Evolutionary conservation across 768 basidiomycete species (phyloP).

Genomic region (Pleurotus ostreatus): DNA sequence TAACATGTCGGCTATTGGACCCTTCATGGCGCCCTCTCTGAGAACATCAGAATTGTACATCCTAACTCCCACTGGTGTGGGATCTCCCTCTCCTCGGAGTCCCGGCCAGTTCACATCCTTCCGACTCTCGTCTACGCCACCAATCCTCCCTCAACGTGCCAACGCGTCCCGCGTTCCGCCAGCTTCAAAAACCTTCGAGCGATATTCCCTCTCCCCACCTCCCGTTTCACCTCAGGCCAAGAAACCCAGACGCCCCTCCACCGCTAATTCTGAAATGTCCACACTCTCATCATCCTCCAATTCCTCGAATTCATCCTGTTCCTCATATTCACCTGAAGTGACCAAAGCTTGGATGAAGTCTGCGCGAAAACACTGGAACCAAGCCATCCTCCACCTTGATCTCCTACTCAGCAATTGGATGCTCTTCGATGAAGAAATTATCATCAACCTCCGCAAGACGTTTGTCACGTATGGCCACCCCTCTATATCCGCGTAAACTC

Average conservation of each 20-base stretch:
- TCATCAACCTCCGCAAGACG: neutral
- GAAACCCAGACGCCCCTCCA: conserved; percentile 1
- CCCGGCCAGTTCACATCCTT: conserved; percentile 5
- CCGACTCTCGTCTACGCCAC: neutral
- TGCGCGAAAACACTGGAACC: conserved; percentile 7
- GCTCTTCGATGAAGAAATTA: conserved; percentile 3
- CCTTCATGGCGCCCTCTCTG: conserved; percentile 7
- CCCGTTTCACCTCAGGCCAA: neutral
- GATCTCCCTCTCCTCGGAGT: neutral
- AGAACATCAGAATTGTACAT: neutral
- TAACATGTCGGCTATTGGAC: conserved; percentile 6
- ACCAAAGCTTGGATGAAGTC: conserved; percentile 7
- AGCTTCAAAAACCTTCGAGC: neutral
- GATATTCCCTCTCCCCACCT: neutral
- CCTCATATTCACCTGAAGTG: neutral
- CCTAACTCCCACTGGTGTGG: neutral
- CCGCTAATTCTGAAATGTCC: conserved; percentile 1
- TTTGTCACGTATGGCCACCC: conserved; percentile 2
- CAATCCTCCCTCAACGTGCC: neutral
- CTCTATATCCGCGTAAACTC: neutral
- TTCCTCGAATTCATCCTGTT: neutral
- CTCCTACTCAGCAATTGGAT: conserved; percentile 3
- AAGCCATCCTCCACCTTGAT: conserved; percentile 5
- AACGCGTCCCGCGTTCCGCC: neutral
- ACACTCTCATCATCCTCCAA: neutral